Base-by-base conservation (phyloP, 495 filamentous ascomycete species). In the Talaromyces wortmannii region DNA sequence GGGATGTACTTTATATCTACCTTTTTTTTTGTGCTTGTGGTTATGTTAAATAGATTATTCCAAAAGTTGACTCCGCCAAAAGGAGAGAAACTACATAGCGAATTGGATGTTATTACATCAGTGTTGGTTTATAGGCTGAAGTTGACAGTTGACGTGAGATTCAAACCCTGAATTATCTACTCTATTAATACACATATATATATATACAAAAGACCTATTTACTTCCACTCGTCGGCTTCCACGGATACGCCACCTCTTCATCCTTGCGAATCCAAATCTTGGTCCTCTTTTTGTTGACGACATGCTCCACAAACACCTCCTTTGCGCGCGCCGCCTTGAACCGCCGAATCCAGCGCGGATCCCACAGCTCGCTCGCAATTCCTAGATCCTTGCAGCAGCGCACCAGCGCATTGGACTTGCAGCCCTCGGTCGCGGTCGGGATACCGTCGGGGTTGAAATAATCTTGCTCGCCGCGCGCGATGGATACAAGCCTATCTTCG, bases 301-400 rank as follows among this genome's bases (percentile, higher is more conserved):
- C 77, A 81, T 97, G 92, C 67, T 91, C 88, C 13, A 87, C 89
- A 69, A 83, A 89, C 8, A 86, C 78, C 75, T 96, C 90, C 53
- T 87, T 81, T 55, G 83, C 86, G 67, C 88, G 78, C 62, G 85
- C 69, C 8, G 72, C 74, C 75, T 85, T 79, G 65, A 79, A 92
- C 55, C 72, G 78, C 61, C 86, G 80, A 55, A 97, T 94, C 75
- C 84, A 98, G 46, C 91, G 78, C 48, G 94, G 94, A 74, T 98
- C 94, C 94, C 94, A 98, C 43, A 98, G 76, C 70, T 98, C 94
- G 60, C 86, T 91, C 3, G 91, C 95, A 53, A 98, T 87, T 11
- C 94, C 94, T 18, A 98, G 79, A 69, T 98, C 94, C 73, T 98
- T 98, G 75, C 95, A 97, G 75, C 91, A 96, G 23, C 94, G 87